Percentiles rank a stretch among this genome's conserved stretches.
Conservation (phyloP, 129 eudicot species). For the Artemisia argyi region DNA sequence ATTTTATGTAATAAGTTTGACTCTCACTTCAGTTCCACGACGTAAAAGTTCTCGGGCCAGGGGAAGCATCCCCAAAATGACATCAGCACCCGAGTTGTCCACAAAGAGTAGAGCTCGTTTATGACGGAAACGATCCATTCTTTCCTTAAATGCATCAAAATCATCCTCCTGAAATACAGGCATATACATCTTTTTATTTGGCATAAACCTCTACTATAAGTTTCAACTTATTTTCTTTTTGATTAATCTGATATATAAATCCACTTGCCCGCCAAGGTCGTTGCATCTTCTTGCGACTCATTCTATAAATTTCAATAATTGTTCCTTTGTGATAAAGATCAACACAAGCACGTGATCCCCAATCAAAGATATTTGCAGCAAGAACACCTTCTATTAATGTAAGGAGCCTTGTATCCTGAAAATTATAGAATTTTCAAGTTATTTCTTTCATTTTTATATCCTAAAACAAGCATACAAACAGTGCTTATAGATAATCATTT, state of each 20-base stretch:
- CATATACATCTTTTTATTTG: background rate
- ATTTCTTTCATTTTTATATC: background rate
- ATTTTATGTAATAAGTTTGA: background rate
- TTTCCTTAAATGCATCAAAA: slow-evolving; percentile 77
- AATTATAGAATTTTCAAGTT: background rate
- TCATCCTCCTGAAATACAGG: slow-evolving; percentile 72
- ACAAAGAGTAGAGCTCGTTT: slow-evolving; percentile 96
- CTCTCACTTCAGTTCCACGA: slow-evolving; percentile 92
- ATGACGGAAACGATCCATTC: slow-evolving; percentile 58
- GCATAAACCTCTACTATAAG: background rate
- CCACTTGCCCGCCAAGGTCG: slow-evolving; percentile 93
- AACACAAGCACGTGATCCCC: slow-evolving; percentile 99
- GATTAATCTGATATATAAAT: slow-evolving; percentile 2
- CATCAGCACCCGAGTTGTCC: slow-evolving; percentile 96
- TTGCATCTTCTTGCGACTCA: slow-evolving; percentile 99
- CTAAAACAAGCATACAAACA: slow-evolving; percentile 2
- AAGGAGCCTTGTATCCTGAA: slow-evolving; percentile 80
- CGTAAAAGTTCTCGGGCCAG: slow-evolving; percentile 92
- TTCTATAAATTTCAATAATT: slow-evolving; percentile 93
- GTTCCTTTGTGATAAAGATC: slow-evolving; percentile 98
- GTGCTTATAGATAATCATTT: background rate
- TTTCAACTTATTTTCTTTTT: slow-evolving; percentile 1
- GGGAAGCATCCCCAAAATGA: slow-evolving; percentile 97
- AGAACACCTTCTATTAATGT: slow-evolving; percentile 92
- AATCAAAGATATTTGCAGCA: slow-evolving; percentile 98